A percentile compares a stretch with the other conserved stretches of the same genome.
Conservation (phyloP, 768 basidiomycete genomes). For the Hortiboletus flavorubellus region DNA sequence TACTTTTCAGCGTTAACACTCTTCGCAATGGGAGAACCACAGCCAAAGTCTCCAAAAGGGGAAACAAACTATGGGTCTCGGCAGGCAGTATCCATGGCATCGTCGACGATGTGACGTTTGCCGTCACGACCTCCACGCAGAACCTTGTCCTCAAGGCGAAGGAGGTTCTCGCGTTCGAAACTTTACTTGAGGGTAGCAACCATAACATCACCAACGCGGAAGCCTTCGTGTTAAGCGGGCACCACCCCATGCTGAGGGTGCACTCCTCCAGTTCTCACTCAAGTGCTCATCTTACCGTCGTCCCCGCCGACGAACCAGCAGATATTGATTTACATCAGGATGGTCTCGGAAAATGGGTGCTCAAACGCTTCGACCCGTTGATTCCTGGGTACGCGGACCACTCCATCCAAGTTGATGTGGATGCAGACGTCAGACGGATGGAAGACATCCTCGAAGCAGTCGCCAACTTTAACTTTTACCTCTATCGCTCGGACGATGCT, state of each 20-base stretch:
- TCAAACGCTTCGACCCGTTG: constrained; percentile 17
- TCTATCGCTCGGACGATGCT: constrained; percentile 15
- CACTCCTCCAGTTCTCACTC: constrained; percentile 1
- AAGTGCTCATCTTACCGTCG: constrained; percentile 3
- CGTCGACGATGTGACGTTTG: constrained; percentile 13
- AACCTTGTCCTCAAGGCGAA: constrained; percentile 9
- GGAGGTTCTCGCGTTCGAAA: constrained; percentile 13
- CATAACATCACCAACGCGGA: neutral
- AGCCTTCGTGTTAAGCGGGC: constrained; percentile 13
- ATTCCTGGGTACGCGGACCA: constrained; percentile 6
- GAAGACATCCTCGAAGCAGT: constrained; percentile 7
- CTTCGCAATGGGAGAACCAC: constrained; percentile 9
- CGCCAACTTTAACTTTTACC: constrained; percentile 20
- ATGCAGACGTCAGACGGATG: neutral
- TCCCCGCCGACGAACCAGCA: constrained; percentile 8
- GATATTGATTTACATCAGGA: constrained; percentile 3
- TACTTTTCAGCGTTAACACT: constrained; percentile 21
- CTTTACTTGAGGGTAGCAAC: constrained; percentile 9
- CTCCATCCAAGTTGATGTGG: constrained; percentile 2
- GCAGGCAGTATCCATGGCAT: constrained; percentile 20
- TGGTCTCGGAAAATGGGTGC: constrained; percentile 3
- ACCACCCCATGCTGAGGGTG: constrained; percentile 6
- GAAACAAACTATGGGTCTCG: constrained; percentile 7
- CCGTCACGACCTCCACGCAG: neutral
- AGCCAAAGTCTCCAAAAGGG: constrained; percentile 13